Percentiles rank a stretch among this genome's conserved stretches.
phyloP scores from a whole-genome alignment of 305 asterid genomes.

The Stenogyne calaminthoides region DNA sequence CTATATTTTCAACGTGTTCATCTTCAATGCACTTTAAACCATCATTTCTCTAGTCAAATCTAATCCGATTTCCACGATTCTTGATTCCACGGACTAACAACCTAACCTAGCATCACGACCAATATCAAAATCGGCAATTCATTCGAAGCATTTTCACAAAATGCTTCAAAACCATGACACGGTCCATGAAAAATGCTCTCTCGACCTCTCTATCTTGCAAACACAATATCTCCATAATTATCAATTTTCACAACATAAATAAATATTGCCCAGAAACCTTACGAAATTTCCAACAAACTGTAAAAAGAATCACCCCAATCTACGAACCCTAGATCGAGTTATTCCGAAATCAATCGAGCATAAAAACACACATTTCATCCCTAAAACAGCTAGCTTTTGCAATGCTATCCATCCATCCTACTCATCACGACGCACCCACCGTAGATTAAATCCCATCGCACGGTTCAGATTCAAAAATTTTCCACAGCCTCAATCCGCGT shows the following conservation, averaged over 20 bases:
- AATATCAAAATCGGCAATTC: constrained; percentile 26
- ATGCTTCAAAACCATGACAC: constrained; percentile 38
- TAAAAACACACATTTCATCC: constrained; percentile 67
- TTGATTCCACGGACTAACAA: constrained; percentile 38
- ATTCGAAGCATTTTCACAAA: constrained; percentile 40
- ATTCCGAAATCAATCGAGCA: constrained; percentile 51
- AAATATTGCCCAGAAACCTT: constrained; percentile 47
- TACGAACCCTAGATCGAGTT: constrained; percentile 34
- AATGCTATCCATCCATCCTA: constrained; percentile 42
- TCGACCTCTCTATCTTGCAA: constrained; percentile 58
- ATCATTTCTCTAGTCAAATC: constrained; percentile 37
- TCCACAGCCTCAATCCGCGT: constrained; percentile 57
- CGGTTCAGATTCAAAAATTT: constrained; percentile 64
- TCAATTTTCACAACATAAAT: constrained; percentile 2
- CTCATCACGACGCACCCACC: constrained; percentile 38
- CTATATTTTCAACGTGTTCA: constrained; percentile 52
- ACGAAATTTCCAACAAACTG: constrained; percentile 48
- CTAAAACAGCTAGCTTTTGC: constrained; percentile 31
- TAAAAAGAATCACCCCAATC: constrained; percentile 35
- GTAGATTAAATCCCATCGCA: constrained; percentile 57
- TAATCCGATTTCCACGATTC: constrained; percentile 41
- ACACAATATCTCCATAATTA: constrained; percentile 42
- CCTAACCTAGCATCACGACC: constrained; percentile 31
- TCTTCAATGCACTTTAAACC: constrained; percentile 45
- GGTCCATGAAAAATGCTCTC: constrained; percentile 33